Evolutionary conservation across 1,284 basidiomycete species (phyloP), one percentile per base, ranked within the genome.

Genomic region (Hypsizygus ulmarius): DNA sequence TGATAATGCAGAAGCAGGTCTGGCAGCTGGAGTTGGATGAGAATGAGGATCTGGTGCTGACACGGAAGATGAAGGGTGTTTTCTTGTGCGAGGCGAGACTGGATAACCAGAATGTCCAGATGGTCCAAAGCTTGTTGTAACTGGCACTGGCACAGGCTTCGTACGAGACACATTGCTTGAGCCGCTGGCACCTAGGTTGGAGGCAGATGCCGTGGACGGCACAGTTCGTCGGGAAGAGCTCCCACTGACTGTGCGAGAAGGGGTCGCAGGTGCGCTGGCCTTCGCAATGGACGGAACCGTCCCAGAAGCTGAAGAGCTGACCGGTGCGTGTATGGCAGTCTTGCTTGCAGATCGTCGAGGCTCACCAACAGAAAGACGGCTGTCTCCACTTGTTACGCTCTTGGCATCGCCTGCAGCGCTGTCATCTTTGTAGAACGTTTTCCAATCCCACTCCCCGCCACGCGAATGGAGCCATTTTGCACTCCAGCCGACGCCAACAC

Each of bases 391-490:
- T 1, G 73, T 67, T 12, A 55, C 45, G 18, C 51, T 55, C 39
- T 43, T 51, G 7, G 54, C 51, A 38, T 55, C 54, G 38, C 39
- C 44, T 6, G 39, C 36, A 8, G 69, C 73, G 55, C 79, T 82
- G 12, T 67, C 65, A 27, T 62, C 63, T 58, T 75, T 81, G 47
- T 66, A 68, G 53, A 84, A 77, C 0, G 73, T 74, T 63, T 78
- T 82, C 84, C 86, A 88, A 51, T 81, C 84, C 85, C 80, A 86
- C 62, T 84, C 82, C 38, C 73, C 69, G n/a, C 74, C 74, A 10
- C 70, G 66, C 1, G 71, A 62, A 49, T 67, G 70, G 25, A 84
- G 59, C 70, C 81, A 82, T 47, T 74, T 76, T 7, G 75, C 77
- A 56, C 77, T 84, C 81, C 82, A 85, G 16, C 78, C 80, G 18